These are phyloP conservation scores for Sphaceloma murrayae DNA, from an alignment of 2,329 filamentous ascomycete genomes.

Conservation along the genomic window DNA sequence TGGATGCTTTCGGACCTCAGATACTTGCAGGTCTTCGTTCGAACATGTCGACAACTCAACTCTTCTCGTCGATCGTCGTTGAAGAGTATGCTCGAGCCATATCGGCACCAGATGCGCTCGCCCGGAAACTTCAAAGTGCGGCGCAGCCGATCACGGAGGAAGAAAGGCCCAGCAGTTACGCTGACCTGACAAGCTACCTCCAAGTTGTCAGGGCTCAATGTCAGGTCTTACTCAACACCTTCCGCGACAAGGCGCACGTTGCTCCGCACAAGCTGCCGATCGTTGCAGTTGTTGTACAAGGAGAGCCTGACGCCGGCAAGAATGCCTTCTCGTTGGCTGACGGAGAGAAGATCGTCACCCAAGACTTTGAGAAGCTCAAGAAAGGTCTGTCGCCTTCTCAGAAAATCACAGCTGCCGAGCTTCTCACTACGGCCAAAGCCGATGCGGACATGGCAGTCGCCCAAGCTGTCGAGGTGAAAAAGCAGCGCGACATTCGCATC, in stretches of 20 bases:
- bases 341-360: conserved; percentile 75
- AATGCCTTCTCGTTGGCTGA: conserved; percentile 82
- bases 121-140: conserved; percentile 51
- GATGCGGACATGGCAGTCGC: conserved; percentile 63
- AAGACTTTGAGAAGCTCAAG: conserved; percentile 81
- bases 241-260: conserved; percentile 82
- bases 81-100: conserved; percentile 70
- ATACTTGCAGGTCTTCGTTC: conserved; percentile 61
- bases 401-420: conserved; percentile 69
- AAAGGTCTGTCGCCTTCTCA: conserved; percentile 83
- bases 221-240: conserved; percentile 78
- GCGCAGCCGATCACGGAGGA: conserved; percentile 70
- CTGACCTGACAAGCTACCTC: conserved; percentile 81
- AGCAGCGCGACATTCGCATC: conserved; percentile 74
- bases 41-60: conserved; percentile 73
- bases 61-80: conserved; percentile 71
- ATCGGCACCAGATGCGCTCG: conserved; percentile 38
- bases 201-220: conserved; percentile 87
- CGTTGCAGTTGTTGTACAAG: conserved; percentile 85
- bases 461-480: conserved; percentile 70
- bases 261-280: conserved; percentile 63
- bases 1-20: conserved; percentile 54
- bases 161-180: conserved; percentile 72
- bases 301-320: conserved; percentile 81
- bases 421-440: conserved; percentile 66